A percentile compares a stretch with the other conserved stretches of the same genome.
Conservation (phyloP, 257 asterid genomes). For the Plantago ovata region DNA sequence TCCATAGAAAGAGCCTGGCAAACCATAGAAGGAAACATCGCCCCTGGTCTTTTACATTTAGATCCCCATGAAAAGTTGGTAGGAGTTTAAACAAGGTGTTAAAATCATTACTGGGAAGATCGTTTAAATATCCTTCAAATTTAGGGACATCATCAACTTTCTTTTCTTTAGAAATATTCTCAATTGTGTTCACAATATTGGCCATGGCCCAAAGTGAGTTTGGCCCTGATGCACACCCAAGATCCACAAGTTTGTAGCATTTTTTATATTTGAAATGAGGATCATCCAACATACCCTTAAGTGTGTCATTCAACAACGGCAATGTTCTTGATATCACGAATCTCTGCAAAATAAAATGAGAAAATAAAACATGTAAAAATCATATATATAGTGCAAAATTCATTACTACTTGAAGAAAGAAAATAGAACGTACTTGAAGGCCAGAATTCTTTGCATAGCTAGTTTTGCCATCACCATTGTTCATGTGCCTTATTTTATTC, state of each 20-base stretch:
- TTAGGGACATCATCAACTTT: neutral
- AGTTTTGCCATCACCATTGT: too few relatives aligned
- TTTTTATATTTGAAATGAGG: neutral
- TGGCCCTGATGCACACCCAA: conserved; percentile 47
- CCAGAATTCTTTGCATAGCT: too few relatives aligned
- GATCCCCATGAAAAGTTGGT: neutral
- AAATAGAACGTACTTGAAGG: too few relatives aligned
- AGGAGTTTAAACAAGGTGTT: conserved; percentile 35
- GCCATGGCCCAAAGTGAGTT: conserved; percentile 30
- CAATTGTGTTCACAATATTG: conserved; percentile 20
- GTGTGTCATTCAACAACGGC: conserved; percentile 24
- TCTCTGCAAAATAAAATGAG: conserved; percentile 26
- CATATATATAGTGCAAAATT: too few relatives aligned
- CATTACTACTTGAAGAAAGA: too few relatives aligned
- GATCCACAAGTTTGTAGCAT: conserved; percentile 31
- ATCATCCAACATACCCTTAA: conserved; percentile 13
- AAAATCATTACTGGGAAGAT: conserved; percentile 40
- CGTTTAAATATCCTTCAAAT: conserved; percentile 32
- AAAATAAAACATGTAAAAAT: too few relatives aligned
- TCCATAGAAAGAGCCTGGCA: conserved; percentile 36
- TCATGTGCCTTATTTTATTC: too few relatives aligned
- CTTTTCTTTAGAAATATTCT: neutral
- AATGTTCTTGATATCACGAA: conserved; percentile 17
- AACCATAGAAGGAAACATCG: conserved; percentile 13
- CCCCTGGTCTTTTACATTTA: neutral